Percentiles rank a stretch among this genome's conserved stretches.
These are phyloP conservation scores for Pancytospora philotis DNA, from an alignment of 371 early-diverging fungal species.

Conservation along the genomic window DNA sequence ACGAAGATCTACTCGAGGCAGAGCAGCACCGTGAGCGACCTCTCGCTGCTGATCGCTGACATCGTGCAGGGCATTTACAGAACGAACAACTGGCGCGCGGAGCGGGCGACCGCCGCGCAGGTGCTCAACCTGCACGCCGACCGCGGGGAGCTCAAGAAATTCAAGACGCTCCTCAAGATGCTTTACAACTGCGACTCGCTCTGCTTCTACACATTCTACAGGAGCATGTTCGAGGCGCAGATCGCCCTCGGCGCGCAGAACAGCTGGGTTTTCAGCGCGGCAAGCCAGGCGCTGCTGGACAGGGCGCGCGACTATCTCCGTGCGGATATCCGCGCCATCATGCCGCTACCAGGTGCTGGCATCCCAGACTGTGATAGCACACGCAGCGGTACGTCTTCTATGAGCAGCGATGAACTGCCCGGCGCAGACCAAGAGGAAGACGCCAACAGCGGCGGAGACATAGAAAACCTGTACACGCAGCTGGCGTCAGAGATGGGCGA, in stretches of 20 bases:
- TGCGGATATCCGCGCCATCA: neutral
- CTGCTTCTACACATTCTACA: constrained; percentile 22
- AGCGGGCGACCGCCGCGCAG: neutral
- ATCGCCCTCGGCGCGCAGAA: constrained; percentile 22
- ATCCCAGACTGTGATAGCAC: too few species aligned
- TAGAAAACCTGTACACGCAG: neutral
- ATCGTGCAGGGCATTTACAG: constrained; percentile 26
- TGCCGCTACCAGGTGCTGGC: too few species aligned
- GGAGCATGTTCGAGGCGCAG: constrained; percentile 29
- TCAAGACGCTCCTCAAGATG: constrained; percentile 28
- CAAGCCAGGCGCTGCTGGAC: constrained; percentile 24
- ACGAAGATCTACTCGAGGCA: constrained; percentile 30
- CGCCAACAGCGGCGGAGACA: neutral
- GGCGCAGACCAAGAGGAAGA: neutral
- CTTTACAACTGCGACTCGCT: constrained; percentile 27
- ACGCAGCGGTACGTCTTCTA: too few species aligned
- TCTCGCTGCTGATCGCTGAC: constrained; percentile 36
- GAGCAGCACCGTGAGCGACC: constrained; percentile 7
- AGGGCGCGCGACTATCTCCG: constrained; percentile 8
- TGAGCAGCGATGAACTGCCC: too few species aligned
- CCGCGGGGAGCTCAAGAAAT: neutral
- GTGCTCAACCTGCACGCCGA: neutral
- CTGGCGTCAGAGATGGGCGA: neutral
- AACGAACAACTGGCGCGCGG: neutral
- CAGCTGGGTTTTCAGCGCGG: constrained; percentile 30